These are phyloP conservation scores for Blastobotrys terrestris DNA, from an alignment of 805 yeast genomes.

Conservation along the genomic window DNA sequence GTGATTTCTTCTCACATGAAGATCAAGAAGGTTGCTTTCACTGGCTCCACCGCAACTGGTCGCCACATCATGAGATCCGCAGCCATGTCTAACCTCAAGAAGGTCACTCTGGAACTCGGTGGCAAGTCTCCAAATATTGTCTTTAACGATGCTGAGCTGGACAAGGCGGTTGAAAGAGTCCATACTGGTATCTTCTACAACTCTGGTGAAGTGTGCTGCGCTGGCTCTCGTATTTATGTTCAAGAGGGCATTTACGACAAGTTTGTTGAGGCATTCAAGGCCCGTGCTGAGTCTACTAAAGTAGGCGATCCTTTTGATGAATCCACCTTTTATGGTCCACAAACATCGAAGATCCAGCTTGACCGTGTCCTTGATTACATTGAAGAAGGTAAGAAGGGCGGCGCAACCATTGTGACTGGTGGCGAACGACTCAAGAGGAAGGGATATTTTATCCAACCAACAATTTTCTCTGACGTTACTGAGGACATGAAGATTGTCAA, in stretches of 20 bases:
- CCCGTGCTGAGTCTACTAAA: slow-evolving; percentile 40
- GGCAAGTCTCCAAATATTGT: slow-evolving; percentile 93
- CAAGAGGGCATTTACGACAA: slow-evolving; percentile 80
- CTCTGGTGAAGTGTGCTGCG: slow-evolving; percentile 95
- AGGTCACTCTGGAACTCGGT: slow-evolving; percentile 89
- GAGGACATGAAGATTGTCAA: slow-evolving; percentile 60
- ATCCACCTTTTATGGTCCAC: slow-evolving; percentile 81
- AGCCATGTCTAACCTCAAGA: slow-evolving; percentile 67
- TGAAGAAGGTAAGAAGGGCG: slow-evolving; percentile 71
- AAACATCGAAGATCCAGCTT: slow-evolving; percentile 72
- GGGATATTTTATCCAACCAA: slow-evolving; percentile 72
- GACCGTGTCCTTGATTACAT: slow-evolving; percentile 70
- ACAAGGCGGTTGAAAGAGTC: slow-evolving; percentile 66
- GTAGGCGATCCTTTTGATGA: slow-evolving; percentile 76
- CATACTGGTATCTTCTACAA: slow-evolving; percentile 82
- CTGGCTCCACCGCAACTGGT: slow-evolving; percentile 92
- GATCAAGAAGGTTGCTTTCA: slow-evolving; percentile 85
- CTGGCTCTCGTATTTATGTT: slow-evolving; percentile 85
- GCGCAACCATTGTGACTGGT: slow-evolving; percentile 76
- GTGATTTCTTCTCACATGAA: slow-evolving; percentile 54
- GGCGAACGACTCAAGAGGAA: slow-evolving; percentile 47
- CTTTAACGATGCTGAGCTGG: slow-evolving; percentile 78
- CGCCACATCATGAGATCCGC: slow-evolving; percentile 71
- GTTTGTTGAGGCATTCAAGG: slow-evolving; percentile 52
- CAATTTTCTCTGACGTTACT: slow-evolving; percentile 66